These are phyloP conservation scores for Solanum tarapatanum DNA, from an alignment of 257 asterid genomes.

Conservation along the genomic window DNA sequence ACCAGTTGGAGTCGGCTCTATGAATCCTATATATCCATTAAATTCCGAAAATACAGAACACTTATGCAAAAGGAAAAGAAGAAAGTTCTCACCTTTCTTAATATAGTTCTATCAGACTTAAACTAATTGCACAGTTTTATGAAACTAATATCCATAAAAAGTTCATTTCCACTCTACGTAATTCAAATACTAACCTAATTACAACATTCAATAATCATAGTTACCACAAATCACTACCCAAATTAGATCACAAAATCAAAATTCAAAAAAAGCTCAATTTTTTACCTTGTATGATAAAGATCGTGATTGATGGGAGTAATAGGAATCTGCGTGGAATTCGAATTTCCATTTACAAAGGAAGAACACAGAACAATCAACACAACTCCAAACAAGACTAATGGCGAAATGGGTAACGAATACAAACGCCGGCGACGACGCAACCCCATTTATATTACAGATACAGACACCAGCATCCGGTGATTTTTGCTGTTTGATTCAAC, in stretches of 20 bases:
- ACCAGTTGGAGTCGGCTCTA: background rate
- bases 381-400: background rate
- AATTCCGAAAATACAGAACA: background rate
- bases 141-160: background rate
- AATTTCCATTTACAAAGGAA: slow-evolving; percentile 27
- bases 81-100: background rate
- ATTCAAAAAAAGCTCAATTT: background rate
- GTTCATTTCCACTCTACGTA: background rate
- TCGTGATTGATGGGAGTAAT: slow-evolving; percentile 76
- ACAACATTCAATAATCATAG: background rate
- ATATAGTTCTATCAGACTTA: background rate
- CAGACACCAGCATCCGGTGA: background rate
- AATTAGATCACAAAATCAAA: background rate
- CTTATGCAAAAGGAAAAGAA: background rate
- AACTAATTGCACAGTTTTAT: background rate
- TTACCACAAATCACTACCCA: background rate
- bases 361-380: background rate
- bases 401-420: background rate
- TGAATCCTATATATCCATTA: background rate
- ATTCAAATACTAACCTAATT: background rate
- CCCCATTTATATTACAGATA: background rate
- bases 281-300: slow-evolving; percentile 82
- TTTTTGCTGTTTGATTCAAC: background rate
- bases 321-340: slow-evolving; percentile 21
- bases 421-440: background rate